A percentile compares a stretch with the other conserved stretches of the same genome.
phyloP scores from a whole-genome alignment of 2,329 filamentous ascomycete species.

The Diatrype stigma region DNA sequence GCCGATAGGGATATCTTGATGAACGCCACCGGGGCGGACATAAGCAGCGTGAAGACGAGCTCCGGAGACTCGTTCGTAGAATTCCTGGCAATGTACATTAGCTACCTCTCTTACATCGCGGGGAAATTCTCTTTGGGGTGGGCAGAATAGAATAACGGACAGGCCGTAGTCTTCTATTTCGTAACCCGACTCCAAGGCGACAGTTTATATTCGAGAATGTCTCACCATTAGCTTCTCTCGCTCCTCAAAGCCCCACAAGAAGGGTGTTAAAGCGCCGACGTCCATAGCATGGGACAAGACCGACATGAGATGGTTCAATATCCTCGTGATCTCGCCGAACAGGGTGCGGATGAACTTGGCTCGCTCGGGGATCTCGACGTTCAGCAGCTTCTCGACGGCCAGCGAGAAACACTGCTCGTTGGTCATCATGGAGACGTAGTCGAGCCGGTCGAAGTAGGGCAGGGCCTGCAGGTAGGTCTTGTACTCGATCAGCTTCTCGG shows the following conservation, averaged over 20 bases:
- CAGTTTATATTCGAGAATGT: no score
- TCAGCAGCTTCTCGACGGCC: constrained; percentile 95
- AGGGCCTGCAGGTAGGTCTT: constrained; percentile 98
- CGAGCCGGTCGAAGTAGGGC: constrained; percentile 97
- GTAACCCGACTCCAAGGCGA: no score
- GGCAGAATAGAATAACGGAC: not conserved
- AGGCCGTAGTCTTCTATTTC: not conserved
- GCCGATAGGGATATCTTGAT: constrained; percentile 89
- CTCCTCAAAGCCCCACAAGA: constrained; percentile 99
- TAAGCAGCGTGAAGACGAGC: constrained; percentile 97
- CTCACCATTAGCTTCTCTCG: constrained; percentile 98
- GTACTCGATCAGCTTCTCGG: constrained; percentile 99
- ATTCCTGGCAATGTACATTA: constrained; percentile 62
- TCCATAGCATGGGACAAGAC: constrained; percentile 98
- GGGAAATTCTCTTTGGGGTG: constrained; percentile 3
- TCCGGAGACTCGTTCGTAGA: constrained; percentile 98
- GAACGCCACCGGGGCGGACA: constrained; percentile 91
- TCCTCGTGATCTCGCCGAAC: constrained; percentile 90
- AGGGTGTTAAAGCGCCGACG: constrained; percentile 94
- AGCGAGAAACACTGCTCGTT: constrained; percentile 98
- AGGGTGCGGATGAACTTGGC: constrained; percentile 96
- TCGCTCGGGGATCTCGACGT: constrained; percentile 90
- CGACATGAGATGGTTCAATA: constrained; percentile 98
- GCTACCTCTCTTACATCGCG: constrained; percentile 3
- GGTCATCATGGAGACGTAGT: constrained; percentile 99